A percentile compares a stretch with the other conserved stretches of the same genome.
These are phyloP conservation scores for Macrophomina pseudophaseolina DNA, from an alignment of 2,329 filamentous ascomycete genomes.

Conservation along the genomic window DNA sequence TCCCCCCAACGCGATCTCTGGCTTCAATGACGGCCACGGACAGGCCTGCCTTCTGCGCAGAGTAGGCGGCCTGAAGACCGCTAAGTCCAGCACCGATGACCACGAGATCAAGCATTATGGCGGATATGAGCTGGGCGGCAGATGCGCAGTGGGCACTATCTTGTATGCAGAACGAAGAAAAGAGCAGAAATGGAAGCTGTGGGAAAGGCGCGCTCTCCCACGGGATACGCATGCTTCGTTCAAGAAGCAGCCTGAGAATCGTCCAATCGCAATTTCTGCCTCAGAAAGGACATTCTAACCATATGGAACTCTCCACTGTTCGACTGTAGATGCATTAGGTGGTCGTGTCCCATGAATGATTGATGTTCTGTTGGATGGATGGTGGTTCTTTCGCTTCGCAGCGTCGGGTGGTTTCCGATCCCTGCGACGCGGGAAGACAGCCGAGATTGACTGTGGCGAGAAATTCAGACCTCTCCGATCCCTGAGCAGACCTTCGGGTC, in stretches of 20 bases:
- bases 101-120: constrained; percentile 29
- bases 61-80: constrained; percentile 37
- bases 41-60: constrained; percentile 45
- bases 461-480: background rate
- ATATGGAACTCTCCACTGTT: background rate
- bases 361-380: no score
- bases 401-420: no score
- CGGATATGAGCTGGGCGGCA: background rate
- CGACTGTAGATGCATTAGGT: background rate
- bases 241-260: background rate
- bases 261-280: background rate
- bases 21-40: constrained; percentile 55
- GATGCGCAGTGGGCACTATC: background rate
- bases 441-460: background rate
- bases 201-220: background rate
- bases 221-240: background rate
- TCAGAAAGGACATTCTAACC: background rate
- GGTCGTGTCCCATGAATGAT: background rate
- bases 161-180: no score
- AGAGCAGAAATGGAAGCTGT: background rate
- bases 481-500: background rate
- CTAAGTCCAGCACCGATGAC: constrained; percentile 53
- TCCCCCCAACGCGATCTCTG: constrained; percentile 57
- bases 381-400: no score
- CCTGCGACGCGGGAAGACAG: background rate